Conservation (phyloP, 1,139 yeast species). For the Pichia sp. region DNA sequence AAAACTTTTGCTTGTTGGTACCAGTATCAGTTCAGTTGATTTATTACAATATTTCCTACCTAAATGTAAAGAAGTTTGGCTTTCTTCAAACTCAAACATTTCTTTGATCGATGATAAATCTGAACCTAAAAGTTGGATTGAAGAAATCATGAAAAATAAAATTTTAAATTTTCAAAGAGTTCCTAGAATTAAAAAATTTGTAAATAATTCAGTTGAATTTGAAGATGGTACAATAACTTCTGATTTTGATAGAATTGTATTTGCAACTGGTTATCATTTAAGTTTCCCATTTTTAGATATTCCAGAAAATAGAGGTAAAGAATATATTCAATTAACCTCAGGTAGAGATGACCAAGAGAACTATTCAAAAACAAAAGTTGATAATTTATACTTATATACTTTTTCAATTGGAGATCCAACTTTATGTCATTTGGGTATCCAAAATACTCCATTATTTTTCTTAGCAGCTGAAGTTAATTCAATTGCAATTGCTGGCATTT, state of each 20-base stretch:
- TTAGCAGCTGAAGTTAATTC: constrained; percentile 40
- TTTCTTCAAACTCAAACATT: constrained; percentile 2
- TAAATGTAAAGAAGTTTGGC: constrained; percentile 22
- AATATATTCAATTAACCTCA: constrained; percentile 19
- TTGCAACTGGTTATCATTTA: constrained; percentile 43
- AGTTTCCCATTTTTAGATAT: constrained; percentile 35
- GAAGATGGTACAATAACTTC: constrained; percentile 32
- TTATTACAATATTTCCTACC: constrained; percentile 46
- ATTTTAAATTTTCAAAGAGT: constrained; percentile 5
- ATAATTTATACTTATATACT: constrained; percentile 36
- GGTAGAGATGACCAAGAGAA: constrained; percentile 17
- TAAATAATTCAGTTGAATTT: constrained; percentile 27
- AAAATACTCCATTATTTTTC: constrained; percentile 37
- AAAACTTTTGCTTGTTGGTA: constrained; percentile 45
- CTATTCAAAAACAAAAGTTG: constrained; percentile 20
- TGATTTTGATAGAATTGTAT: constrained; percentile 36
- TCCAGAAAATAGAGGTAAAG: constrained; percentile 20
- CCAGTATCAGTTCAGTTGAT: constrained; percentile 46
- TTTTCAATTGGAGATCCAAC: constrained; percentile 40
- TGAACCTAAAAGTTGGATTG: constrained; percentile 10
- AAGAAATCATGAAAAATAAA: constrained; percentile 8
- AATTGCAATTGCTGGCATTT: constrained; percentile 43
- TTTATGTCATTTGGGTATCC: constrained; percentile 37
- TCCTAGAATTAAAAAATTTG: constrained; percentile 17
- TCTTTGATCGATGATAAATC: not conserved